Evolutionary conservation across 768 basidiomycete species (phyloP).

Genomic region (Tricholoma matsutake): DNA sequence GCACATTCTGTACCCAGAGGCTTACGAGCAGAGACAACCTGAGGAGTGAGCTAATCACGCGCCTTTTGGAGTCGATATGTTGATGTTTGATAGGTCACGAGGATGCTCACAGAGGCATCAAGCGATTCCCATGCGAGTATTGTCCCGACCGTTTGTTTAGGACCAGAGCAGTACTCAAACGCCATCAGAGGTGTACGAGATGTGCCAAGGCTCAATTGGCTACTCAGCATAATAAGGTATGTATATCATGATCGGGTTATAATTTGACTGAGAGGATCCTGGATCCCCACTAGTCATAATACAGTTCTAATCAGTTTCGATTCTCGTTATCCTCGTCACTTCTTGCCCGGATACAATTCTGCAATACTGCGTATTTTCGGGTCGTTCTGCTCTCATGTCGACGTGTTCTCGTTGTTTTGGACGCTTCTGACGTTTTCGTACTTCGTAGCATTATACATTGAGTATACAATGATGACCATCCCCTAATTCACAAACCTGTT

Average conservation of each 20-base stretch:
- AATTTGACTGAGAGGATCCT: not conserved
- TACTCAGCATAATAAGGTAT: not conserved
- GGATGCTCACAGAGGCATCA: not conserved
- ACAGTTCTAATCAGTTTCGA: not conserved
- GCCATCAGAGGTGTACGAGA: not conserved
- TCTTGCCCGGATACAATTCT: not conserved
- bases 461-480: not conserved
- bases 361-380: too few species aligned
- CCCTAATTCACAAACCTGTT: too few species aligned
- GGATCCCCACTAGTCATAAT: not conserved
- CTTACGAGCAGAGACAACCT: not conserved
- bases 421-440: not conserved
- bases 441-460: too few species aligned
- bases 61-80: not conserved
- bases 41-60: not conserved
- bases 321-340: not conserved
- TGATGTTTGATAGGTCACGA: not conserved
- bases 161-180: not conserved
- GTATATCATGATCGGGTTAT: not conserved
- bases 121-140: not conserved
- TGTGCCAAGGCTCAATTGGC: not conserved
- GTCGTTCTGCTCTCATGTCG: too few species aligned
- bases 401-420: not conserved
- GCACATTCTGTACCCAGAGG: not conserved
- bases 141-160: not conserved